Percentiles rank a stretch among this genome's conserved stretches.
Evolutionary conservation across 805 yeast species (phyloP).

Genomic region (Huiozyma naganishii): DNA sequence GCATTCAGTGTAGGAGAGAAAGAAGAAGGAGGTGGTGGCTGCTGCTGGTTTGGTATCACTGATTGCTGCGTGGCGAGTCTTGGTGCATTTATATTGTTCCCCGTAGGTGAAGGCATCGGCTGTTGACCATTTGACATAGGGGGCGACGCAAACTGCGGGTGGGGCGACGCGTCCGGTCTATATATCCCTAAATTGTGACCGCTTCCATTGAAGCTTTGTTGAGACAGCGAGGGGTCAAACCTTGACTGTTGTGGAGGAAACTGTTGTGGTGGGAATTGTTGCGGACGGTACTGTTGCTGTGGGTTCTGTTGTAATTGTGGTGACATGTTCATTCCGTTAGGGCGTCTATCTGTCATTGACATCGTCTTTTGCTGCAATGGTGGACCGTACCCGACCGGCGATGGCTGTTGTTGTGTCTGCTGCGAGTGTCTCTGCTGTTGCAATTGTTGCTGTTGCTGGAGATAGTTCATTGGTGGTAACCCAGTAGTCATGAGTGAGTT

Average conservation of each 20-base stretch:
- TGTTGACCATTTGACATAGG: neutral
- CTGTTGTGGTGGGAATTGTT: constrained; percentile 1
- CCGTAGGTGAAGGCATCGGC: neutral
- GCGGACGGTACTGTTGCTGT: neutral
- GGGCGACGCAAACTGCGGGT: neutral
- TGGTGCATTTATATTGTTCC: neutral
- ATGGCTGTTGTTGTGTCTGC: neutral
- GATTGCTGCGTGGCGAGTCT: too few species aligned
- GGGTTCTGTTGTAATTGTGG: constrained; percentile 1
- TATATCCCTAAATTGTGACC: too few species aligned
- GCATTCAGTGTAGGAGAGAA: too few species aligned
- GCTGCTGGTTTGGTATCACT: too few species aligned
- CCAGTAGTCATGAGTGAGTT: constrained; percentile 5
- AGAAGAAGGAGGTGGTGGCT: too few species aligned
- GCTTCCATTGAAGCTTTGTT: too few species aligned
- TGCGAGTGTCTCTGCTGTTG: constrained; percentile 1
- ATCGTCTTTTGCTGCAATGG: too few species aligned
- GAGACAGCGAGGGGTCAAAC: too few species aligned
- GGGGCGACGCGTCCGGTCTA: neutral
- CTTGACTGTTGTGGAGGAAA: neutral
- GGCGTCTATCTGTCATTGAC: too few species aligned
- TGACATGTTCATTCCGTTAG: neutral
- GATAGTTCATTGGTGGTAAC: constrained; percentile 1
- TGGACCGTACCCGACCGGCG: too few species aligned
- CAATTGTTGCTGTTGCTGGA: constrained; percentile 2